A percentile compares a stretch with the other conserved stretches of the same genome.
phyloP scores from a whole-genome alignment of 163 green algal genomes.

The Smithsoniella earleae region DNA sequence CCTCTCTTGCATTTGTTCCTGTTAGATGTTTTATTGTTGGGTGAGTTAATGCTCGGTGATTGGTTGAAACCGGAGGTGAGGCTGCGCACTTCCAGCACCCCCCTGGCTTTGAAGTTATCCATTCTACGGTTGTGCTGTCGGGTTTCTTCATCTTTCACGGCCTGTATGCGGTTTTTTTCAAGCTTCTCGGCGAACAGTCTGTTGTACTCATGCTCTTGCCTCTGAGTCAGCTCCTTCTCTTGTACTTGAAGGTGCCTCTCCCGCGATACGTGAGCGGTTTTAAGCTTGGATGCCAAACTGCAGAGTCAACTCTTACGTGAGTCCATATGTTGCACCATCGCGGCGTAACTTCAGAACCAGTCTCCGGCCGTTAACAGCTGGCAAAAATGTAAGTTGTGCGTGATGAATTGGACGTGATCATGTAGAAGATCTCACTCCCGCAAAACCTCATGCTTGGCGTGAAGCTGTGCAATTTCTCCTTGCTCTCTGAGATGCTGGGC shows the following conservation, averaged over 20 bases:
- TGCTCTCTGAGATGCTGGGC: background rate
- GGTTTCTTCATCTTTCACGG: background rate
- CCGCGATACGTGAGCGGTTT: constrained; percentile 1
- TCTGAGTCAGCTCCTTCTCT: background rate
- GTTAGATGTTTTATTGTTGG: no score
- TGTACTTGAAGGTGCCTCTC: constrained; percentile 19
- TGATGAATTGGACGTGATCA: no score
- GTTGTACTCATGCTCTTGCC: background rate
- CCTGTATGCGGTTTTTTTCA: background rate
- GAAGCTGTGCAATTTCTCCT: constrained; percentile 16
- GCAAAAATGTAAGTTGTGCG: no score
- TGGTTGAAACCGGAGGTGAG: no score
- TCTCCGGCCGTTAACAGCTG: no score
- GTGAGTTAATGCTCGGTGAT: no score
- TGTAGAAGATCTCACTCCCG: background rate
- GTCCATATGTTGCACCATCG: no score
- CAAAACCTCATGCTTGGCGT: constrained; percentile 13
- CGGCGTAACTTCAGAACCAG: no score
- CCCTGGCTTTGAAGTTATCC: constrained; percentile 25
- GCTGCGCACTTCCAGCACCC: background rate
- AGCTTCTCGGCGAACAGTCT: constrained; percentile 17
- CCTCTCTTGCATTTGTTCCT: constrained; percentile 30
- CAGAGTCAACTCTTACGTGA: no score
- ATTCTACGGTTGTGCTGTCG: background rate
- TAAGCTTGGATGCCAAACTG: constrained; percentile 23